These are phyloP conservation scores for Discostella stelligeroides DNA, from an alignment of 108 stramenopile genomes.

Conservation along the genomic window DNA sequence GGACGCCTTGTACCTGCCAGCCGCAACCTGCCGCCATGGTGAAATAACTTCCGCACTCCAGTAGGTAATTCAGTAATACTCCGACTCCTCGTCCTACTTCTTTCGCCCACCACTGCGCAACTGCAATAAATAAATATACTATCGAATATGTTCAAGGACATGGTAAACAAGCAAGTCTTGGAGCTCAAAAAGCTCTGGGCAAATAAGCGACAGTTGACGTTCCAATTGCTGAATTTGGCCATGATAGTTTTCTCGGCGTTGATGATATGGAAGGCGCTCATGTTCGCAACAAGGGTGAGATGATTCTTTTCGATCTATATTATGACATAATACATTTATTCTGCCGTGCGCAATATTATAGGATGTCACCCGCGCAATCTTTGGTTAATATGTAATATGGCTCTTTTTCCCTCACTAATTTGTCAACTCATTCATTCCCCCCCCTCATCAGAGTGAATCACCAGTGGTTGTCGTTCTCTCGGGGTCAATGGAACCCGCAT, in stretches of 20 bases:
- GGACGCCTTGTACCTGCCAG: no score
- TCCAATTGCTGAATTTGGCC: conserved; percentile 96
- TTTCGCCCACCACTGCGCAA: no score
- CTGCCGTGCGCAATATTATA: no score
- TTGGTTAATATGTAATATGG: background rate
- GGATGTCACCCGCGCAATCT: no score
- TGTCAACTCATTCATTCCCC: background rate
- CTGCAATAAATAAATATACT: no score
- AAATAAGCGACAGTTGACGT: conserved; percentile 95
- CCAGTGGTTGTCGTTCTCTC: conserved; percentile 98
- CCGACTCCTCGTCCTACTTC: no score
- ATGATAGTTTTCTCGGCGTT: conserved; percentile 99
- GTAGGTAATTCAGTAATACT: no score
- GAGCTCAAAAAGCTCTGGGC: conserved; percentile 99
- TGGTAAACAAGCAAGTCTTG: conserved; percentile 88
- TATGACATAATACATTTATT: no score
- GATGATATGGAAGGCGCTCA: conserved; percentile 99
- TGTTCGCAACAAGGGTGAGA: conserved; percentile 94
- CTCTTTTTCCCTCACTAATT: background rate
- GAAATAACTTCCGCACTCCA: no score
- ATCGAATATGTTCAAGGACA: conserved; percentile 76
- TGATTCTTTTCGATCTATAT: background rate
- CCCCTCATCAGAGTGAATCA: conserved; percentile 74
- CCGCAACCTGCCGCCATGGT: no score
- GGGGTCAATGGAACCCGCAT: conserved; percentile 99